Conservation (phyloP, 306 rosid species). For the Senna tora region DNA sequence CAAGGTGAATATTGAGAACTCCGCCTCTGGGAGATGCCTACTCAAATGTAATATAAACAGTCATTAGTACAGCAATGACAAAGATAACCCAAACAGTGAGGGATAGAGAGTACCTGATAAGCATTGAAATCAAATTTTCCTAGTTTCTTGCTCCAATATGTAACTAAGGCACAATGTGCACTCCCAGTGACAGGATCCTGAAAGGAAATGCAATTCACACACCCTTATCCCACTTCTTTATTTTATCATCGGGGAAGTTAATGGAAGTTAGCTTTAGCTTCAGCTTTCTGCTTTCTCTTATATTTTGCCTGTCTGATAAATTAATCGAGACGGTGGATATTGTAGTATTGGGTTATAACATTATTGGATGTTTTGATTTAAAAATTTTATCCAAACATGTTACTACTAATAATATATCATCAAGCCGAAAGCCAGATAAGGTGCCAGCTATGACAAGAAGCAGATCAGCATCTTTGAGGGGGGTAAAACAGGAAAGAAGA, state of each 20-base stretch:
- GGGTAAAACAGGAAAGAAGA: background rate
- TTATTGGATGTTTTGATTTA: background rate
- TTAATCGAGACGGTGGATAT: background rate
- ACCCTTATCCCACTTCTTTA: background rate
- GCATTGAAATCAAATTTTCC: slow-evolving; percentile 71
- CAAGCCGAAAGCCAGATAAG: background rate
- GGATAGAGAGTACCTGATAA: slow-evolving; percentile 50
- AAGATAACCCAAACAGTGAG: slow-evolving; percentile 6
- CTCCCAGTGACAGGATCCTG: slow-evolving; percentile 77
- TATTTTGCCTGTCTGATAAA: background rate
- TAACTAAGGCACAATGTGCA: slow-evolving; percentile 73
- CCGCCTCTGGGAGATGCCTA: slow-evolving; percentile 90
- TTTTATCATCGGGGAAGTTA: background rate
- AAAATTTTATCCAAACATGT: background rate
- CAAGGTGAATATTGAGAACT: slow-evolving; percentile 55
- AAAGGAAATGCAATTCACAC: background rate
- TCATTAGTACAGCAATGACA: slow-evolving; percentile 17
- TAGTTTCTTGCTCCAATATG: slow-evolving; percentile 69
- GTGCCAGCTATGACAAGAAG: background rate
- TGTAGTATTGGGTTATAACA: background rate
- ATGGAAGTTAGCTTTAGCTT: background rate
- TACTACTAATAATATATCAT: background rate
- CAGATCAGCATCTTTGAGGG: background rate
- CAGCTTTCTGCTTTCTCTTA: slow-evolving; percentile 3
- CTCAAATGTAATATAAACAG: background rate